A percentile compares a stretch with the other conserved stretches of the same genome.
Evolutionary conservation across 1,284 basidiomycete species (phyloP).

Genomic region (Rhodotorula sp.): DNA sequence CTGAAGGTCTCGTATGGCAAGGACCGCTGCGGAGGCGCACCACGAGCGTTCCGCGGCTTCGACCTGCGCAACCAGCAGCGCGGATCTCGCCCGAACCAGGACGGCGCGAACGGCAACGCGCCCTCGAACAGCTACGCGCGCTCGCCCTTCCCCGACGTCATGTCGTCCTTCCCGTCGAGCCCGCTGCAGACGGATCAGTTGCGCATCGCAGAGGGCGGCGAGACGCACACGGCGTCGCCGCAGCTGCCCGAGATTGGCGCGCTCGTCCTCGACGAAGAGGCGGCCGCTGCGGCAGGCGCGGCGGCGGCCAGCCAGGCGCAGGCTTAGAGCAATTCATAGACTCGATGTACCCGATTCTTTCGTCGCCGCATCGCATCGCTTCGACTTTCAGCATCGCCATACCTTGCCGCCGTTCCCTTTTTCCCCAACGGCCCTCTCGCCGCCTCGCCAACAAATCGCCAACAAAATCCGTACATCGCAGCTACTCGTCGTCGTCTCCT

Average conservation of each 20-base stretch:
- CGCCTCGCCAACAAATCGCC: neutral
- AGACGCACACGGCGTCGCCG: neutral
- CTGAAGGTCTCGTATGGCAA: constrained; percentile 71
- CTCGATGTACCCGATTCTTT: neutral
- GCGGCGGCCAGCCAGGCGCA: neutral
- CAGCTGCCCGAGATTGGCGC: constrained; percentile 32
- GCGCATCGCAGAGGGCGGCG: constrained; percentile 1
- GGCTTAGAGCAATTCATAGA: neutral
- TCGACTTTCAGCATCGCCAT: constrained; percentile 2
- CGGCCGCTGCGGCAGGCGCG: constrained; percentile 11
- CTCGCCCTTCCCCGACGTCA: constrained; percentile 19
- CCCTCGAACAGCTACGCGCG: constrained; percentile 15
- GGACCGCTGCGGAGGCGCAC: constrained; percentile 71
- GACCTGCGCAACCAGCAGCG: constrained; percentile 29
- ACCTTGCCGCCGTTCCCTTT: neutral
- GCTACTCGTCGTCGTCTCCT: too few relatives aligned
- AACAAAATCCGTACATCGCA: too few relatives aligned
- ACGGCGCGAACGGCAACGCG: neutral
- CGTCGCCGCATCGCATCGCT: neutral
- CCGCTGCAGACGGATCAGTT: constrained; percentile 15
- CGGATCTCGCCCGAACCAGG: neutral
- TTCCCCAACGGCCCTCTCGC: neutral
- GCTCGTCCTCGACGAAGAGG: constrained; percentile 29
- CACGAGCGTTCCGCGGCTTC: constrained; percentile 33
- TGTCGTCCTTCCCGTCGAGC: constrained; percentile 20